phyloP scores from a whole-genome alignment of 2,329 filamentous ascomycete genomes.

The Claviceps sorghi region DNA sequence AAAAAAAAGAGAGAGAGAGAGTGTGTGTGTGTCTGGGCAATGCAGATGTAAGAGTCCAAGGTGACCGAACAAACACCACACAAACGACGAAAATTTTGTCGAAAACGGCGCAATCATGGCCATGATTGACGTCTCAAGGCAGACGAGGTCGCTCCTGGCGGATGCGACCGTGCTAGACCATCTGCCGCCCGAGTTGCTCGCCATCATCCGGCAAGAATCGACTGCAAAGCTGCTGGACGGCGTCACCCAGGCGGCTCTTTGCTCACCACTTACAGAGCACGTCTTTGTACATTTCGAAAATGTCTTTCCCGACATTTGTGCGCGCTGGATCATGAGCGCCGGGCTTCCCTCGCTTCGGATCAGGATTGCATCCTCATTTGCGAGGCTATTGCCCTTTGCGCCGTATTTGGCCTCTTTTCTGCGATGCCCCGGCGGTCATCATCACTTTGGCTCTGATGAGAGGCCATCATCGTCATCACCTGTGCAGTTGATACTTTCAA shows the following conservation, averaged over 20 bases:
- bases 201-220: slow-evolving; percentile 48
- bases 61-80: slow-evolving; percentile 10
- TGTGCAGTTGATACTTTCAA: slow-evolving; percentile 18
- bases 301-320: slow-evolving; percentile 68
- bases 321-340: slow-evolving; percentile 53
- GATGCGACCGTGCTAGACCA: slow-evolving; percentile 39
- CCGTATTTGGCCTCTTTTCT: slow-evolving; percentile 65
- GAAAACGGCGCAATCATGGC: slow-evolving; percentile 32
- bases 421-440: slow-evolving; percentile 27
- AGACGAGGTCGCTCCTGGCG: slow-evolving; percentile 40
- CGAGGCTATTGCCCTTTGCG: slow-evolving; percentile 66
- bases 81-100: slow-evolving; percentile 14
- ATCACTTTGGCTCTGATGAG: slow-evolving; percentile 1
- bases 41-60: background rate
- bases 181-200: slow-evolving; percentile 55
- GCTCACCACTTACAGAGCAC: slow-evolving; percentile 53
- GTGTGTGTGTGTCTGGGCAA: slow-evolving; percentile 7
- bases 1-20: too few relatives aligned
- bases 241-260: slow-evolving; percentile 54
- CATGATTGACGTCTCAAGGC: slow-evolving; percentile 37
- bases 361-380: slow-evolving; percentile 54
- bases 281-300: slow-evolving; percentile 62
- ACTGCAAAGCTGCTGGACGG: slow-evolving; percentile 56
- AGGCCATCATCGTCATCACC: slow-evolving; percentile 11
- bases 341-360: slow-evolving; percentile 23